A percentile compares a stretch with the other conserved stretches of the same genome.
Conservation (phyloP, 2,329 filamentous ascomycete genomes). For the Lecanicillium sp. region DNA sequence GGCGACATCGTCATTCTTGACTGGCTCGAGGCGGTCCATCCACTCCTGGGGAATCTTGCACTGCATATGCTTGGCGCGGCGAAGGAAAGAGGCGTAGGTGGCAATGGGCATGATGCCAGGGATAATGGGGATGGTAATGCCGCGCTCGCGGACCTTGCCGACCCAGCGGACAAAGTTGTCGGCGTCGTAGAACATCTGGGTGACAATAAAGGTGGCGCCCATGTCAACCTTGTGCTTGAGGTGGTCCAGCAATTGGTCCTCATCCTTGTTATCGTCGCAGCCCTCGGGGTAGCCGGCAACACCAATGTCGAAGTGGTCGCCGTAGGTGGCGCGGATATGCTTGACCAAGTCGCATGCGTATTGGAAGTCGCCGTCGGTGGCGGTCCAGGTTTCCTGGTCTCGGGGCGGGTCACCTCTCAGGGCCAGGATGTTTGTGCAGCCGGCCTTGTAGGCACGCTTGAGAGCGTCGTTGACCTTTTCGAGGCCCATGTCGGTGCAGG, state of each 20-base stretch:
- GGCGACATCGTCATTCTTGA: constrained; percentile 94
- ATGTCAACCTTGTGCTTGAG: constrained; percentile 96
- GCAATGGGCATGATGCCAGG: constrained; percentile 85
- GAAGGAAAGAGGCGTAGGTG: constrained; percentile 87
- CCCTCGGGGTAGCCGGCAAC: constrained; percentile 96
- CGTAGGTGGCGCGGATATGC: constrained; percentile 70
- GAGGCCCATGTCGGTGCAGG: constrained; percentile 94
- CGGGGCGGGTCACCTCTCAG: constrained; percentile 88
- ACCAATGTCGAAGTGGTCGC: constrained; percentile 82
- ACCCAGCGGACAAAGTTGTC: constrained; percentile 95
- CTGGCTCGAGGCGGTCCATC: constrained; percentile 74
- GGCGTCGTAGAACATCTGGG: constrained; percentile 98
- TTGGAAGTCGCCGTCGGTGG: constrained; percentile 75
- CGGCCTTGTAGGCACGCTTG: constrained; percentile 81
- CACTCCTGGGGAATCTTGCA: constrained; percentile 75
- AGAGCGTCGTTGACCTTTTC: constrained; percentile 88
- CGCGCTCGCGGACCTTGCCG: constrained; percentile 72
- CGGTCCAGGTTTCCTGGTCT: constrained; percentile 91
- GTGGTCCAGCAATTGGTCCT: constrained; percentile 79
- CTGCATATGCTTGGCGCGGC: constrained; percentile 86
- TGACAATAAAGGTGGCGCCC: constrained; percentile 88
- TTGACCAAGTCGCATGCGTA: constrained; percentile 89
- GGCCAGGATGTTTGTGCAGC: constrained; percentile 95
- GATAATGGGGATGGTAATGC: constrained; percentile 76
- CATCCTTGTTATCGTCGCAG: constrained; percentile 84